phyloP scores from a whole-genome alignment of 2,329 filamentous ascomycete species.

The Anisogramma anomala region DNA sequence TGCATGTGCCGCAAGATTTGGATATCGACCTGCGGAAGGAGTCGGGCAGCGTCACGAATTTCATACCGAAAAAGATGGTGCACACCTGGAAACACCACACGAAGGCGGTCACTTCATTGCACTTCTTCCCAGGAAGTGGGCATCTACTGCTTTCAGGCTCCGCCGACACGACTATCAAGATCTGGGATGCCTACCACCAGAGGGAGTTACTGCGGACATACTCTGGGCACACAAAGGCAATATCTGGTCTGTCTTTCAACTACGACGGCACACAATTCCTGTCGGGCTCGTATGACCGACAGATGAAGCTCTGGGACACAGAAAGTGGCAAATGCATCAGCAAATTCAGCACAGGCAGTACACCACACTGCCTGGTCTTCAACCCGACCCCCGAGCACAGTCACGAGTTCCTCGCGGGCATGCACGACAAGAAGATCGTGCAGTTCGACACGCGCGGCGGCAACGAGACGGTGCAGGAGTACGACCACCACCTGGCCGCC shows the following conservation, averaged over 20 bases:
- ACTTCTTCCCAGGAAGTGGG: constrained; percentile 79
- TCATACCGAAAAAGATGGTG: constrained; percentile 85
- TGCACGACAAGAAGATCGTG: constrained; percentile 98
- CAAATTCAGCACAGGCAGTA: constrained; percentile 88
- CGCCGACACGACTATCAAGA: constrained; percentile 80
- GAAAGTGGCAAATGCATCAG: constrained; percentile 82
- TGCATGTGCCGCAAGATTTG: constrained; percentile 90
- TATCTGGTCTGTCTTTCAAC: constrained; percentile 86
- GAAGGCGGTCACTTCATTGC: constrained; percentile 77
- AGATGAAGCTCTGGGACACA: constrained; percentile 97
- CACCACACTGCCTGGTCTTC: constrained; percentile 87
- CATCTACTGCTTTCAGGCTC: constrained; percentile 84
- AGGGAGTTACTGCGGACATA: constrained; percentile 85
- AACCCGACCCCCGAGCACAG: constrained; percentile 67
- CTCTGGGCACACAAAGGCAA: constrained; percentile 76
- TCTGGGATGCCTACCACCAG: constrained; percentile 90
- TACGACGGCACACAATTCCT: constrained; percentile 73
- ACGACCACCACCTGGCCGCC: constrained; percentile 94
- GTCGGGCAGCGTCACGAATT: constrained; percentile 70
- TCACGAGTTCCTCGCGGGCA: constrained; percentile 88
- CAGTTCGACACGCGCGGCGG: constrained; percentile 81
- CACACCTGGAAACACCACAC: constrained; percentile 78
- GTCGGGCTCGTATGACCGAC: constrained; percentile 83
- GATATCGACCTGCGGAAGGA: constrained; percentile 79
- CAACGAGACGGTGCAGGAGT: constrained; percentile 82